phyloP scores from a whole-genome alignment of 495 filamentous ascomycete species.

The Aspergillus bertholletiae region DNA sequence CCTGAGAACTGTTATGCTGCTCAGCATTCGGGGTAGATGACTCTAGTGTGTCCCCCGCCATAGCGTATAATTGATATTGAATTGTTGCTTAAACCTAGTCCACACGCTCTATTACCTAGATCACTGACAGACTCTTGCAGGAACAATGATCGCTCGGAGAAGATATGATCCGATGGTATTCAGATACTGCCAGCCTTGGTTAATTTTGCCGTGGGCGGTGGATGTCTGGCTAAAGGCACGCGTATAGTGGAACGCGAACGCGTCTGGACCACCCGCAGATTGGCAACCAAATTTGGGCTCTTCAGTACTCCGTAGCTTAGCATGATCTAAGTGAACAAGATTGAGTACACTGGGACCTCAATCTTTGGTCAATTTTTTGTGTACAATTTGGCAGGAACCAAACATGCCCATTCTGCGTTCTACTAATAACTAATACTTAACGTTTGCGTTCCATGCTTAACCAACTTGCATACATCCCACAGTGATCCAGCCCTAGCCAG shows the following conservation, averaged over 20 bases:
- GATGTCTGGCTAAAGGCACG: constrained; percentile 23
- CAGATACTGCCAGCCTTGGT: constrained; percentile 7
- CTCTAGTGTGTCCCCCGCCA: constrained; percentile 56
- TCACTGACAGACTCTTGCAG: constrained; percentile 2
- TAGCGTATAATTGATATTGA: constrained; percentile 22
- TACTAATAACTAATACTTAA: background rate
- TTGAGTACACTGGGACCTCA: constrained; percentile 21
- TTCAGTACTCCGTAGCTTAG: constrained; percentile 1
- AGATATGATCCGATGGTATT: constrained; percentile 15
- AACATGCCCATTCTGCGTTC: constrained; percentile 2
- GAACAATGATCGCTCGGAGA: constrained; percentile 9
- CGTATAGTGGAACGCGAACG: constrained; percentile 34
- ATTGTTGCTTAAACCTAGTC: background rate
- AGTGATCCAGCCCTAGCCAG: constrained; percentile 24
- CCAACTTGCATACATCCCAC: constrained; percentile 3
- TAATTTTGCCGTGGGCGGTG: constrained; percentile 28
- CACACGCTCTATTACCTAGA: background rate
- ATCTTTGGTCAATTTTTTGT: constrained; percentile 2
- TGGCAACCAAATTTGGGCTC: constrained; percentile 14
- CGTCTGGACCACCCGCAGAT: constrained; percentile 24
- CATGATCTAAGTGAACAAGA: constrained; percentile 11
- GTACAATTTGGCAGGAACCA: constrained; percentile 4
- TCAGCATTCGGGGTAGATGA: constrained; percentile 11
- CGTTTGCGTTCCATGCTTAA: constrained; percentile 25
- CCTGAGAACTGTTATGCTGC: constrained; percentile 7